These are phyloP conservation scores for Pugionium dolabratum DNA, from an alignment of 345 rosid genomes.

Conservation along the genomic window DNA sequence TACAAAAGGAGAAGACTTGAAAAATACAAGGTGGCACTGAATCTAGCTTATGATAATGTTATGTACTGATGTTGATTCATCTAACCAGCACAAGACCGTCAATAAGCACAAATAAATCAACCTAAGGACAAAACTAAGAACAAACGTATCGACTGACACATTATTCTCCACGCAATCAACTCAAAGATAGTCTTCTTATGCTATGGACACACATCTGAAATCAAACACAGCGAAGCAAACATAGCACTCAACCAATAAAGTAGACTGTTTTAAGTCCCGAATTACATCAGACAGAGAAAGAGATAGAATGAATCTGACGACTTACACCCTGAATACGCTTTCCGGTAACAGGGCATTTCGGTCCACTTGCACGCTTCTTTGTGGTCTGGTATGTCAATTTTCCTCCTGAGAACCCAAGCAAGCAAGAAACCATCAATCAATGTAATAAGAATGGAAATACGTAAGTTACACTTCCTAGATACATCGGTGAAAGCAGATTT, in stretches of 20 bases:
- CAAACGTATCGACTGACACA: background rate
- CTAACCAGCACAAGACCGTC: slow-evolving; percentile 21
- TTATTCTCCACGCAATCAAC: background rate
- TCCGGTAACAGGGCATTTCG: slow-evolving; percentile 26
- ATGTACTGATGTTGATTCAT: slow-evolving; percentile 37
- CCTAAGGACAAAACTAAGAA: background rate
- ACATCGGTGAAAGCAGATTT: slow-evolving; percentile 5
- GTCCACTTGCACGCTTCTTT: no score
- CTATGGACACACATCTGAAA: background rate
- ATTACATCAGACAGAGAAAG: no score
- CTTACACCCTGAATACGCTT: slow-evolving; percentile 93
- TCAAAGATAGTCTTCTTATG: no score
- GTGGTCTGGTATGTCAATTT: no score
- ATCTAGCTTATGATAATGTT: slow-evolving; percentile 61
- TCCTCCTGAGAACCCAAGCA: slow-evolving; percentile 42
- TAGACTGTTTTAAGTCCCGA: no score
- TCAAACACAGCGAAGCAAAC: no score
- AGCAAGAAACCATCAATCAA: background rate
- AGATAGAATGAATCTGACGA: background rate
- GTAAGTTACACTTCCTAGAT: background rate
- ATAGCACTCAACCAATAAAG: no score
- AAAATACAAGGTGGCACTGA: slow-evolving; percentile 31
- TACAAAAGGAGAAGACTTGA: slow-evolving; percentile 19
- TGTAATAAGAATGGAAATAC: background rate
- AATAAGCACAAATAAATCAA: slow-evolving; percentile 31